Evolutionary conservation across 2,329 filamentous ascomycete genomes (phyloP).

Genomic region (Colletotrichum spaethianum): DNA sequence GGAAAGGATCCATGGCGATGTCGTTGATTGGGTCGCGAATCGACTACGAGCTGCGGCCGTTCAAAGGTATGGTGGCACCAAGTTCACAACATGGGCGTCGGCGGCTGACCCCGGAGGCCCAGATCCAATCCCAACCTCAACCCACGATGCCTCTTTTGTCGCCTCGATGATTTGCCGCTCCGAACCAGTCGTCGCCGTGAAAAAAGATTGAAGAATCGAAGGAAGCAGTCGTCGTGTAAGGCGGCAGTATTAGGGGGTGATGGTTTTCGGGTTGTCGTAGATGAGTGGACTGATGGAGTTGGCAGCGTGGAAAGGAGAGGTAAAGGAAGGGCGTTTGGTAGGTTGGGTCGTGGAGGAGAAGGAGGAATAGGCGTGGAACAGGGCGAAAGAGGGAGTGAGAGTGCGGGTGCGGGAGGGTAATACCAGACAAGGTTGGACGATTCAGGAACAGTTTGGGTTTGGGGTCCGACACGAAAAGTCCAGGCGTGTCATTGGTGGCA

Average conservation of each 20-base stretch:
- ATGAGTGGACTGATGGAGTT: background rate
- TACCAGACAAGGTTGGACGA: constrained; percentile 42
- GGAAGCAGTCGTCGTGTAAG: background rate
- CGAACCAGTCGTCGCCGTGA: constrained; percentile 25
- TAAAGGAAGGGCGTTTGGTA: background rate
- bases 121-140: constrained; percentile 28
- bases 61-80: constrained; percentile 8
- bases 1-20: constrained; percentile 57
- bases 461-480: constrained; percentile 38
- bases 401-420: constrained; percentile 37
- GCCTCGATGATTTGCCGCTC: constrained; percentile 10
- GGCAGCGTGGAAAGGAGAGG: background rate
- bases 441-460: constrained; percentile 42
- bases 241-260: background rate
- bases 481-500: constrained; percentile 31
- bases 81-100: constrained; percentile 38
- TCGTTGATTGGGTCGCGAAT: constrained; percentile 20
- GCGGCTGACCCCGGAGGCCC: constrained; percentile 36
- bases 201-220: background rate
- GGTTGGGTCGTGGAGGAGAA: constrained; percentile 14
- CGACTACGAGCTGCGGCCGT: constrained; percentile 27
- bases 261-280: background rate
- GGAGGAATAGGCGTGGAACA: constrained; percentile 13
- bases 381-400: constrained; percentile 20
- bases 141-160: constrained; percentile 16